Conservation (phyloP, 73 alveolate genomes). For the Paramecium tetraurelia region DNA sequence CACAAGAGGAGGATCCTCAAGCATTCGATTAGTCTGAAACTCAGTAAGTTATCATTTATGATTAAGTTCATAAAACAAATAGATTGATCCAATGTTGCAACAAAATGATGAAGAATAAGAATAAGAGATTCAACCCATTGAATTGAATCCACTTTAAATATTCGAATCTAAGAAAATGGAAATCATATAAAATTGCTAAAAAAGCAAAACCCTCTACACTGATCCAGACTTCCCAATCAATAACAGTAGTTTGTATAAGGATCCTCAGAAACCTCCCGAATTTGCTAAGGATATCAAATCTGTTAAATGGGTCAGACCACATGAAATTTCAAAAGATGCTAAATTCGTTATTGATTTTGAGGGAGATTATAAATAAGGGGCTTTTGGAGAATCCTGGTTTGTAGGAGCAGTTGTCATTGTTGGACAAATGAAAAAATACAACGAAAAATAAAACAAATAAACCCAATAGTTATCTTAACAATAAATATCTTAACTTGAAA, state of each 20-base stretch:
- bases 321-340: slow-evolving; percentile 90
- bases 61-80: background rate
- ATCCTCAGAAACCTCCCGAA: slow-evolving; percentile 81
- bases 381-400: slow-evolving; percentile 98
- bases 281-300: slow-evolving; percentile 77
- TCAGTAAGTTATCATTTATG: background rate
- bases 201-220: slow-evolving; percentile 52
- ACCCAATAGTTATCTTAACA: background rate
- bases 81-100: background rate
- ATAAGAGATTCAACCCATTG: slow-evolving; percentile 2
- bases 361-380: slow-evolving; percentile 97
- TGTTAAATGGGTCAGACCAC: slow-evolving; percentile 93
- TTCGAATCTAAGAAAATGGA: background rate
- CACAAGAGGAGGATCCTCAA: background rate
- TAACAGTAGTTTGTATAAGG: slow-evolving; percentile 78
- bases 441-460: slow-evolving; percentile 58
- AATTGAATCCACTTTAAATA: background rate
- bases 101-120: background rate
- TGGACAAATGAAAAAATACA: slow-evolving; percentile 61
- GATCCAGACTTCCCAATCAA: slow-evolving; percentile 85
- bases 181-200: background rate
- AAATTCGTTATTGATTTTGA: slow-evolving; percentile 87
- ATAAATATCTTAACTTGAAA: slow-evolving; percentile 61
- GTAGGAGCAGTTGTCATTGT: slow-evolving; percentile 79
- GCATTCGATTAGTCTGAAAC: background rate